Evolutionary conservation across 129 eudicot genomes (phyloP), one percentile per base, ranked within the genome.

Genomic region (Gnaphalium uliginosum): DNA sequence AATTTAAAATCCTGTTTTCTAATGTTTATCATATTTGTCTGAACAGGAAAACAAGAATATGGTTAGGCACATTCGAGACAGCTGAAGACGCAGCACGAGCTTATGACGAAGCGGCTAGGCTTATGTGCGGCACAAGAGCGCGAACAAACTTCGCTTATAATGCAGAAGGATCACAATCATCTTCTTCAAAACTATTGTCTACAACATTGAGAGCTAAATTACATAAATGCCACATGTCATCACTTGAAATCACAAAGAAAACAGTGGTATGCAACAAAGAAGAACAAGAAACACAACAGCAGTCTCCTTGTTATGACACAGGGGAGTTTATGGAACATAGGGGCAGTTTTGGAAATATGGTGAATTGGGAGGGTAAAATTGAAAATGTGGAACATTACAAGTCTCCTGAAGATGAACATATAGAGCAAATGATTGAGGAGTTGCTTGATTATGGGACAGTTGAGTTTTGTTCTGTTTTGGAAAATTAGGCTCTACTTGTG

Each of bases 21-120:
- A 15, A 82, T 29, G 33, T 66, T 29, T 66, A 46, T 35, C 29
- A 2, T 30, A 50, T 77, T 54, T 78, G 19, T 67, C n/a, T 2
- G 21, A 24, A 32, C 89, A 93, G 98, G 90, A 93, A 93, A 73
- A 93, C 98, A 17, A 82, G 98, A 75, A 88, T 93, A 26, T 93
- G 98, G 98, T 78, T 93, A 14, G 98, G 98, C 37, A 93, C 98
- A 66, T 93, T 88, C 64, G 98, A 90, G 85, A 90, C 96, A 61
- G 92, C 98, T 4, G 98, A 92, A 81, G 98, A 93, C 53, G 98
- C 98, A 29, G 98, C 98, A 27, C 78, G 87, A 66, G 98, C 98
- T 1, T 93, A 93, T 48, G 98, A 93, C 53, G 98, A 90, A 83
- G 98, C 98, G 5, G 96, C 98, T 9, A 79, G 97, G 82, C 86